Percentiles rank a stretch among this genome's conserved stretches.
These are phyloP conservation scores for Penicillium hesseltinei DNA, from an alignment of 2,329 filamentous ascomycete species.

Conservation along the genomic window DNA sequence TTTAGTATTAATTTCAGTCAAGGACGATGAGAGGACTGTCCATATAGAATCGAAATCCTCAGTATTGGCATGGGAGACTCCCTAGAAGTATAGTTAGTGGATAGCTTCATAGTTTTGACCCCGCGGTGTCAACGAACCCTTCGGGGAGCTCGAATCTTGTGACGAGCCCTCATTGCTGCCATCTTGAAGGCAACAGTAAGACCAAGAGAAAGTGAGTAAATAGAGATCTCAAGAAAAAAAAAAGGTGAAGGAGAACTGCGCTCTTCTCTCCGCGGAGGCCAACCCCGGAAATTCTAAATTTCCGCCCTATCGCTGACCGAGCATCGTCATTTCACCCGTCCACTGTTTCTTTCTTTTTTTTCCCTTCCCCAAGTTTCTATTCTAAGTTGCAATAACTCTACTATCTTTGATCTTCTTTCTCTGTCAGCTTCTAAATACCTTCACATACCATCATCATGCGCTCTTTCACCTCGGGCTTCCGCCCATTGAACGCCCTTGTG, in stretches of 20 bases:
- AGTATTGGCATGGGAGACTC: constrained; percentile 54
- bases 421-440: neutral
- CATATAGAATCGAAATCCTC: constrained; percentile 86
- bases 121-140: constrained; percentile 52
- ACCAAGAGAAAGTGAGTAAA: neutral
- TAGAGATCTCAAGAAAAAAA: neutral
- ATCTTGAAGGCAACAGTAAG: constrained; percentile 33
- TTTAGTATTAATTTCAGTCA: constrained; percentile 86
- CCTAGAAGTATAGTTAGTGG: constrained; percentile 43
- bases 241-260: constrained; percentile 4
- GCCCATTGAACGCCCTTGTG: constrained; percentile 17
- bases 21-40: constrained; percentile 70
- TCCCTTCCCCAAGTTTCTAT: too few relatives aligned
- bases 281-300: constrained; percentile 12
- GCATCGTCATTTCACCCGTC: constrained; percentile 4
- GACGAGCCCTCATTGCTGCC: constrained; percentile 53
- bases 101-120: constrained; percentile 8
- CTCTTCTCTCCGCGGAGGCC: constrained; percentile 29
- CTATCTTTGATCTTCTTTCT: neutral
- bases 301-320: constrained; percentile 13
- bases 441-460: constrained; percentile 13
- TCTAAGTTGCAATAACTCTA: neutral
- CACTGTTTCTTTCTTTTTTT: neutral
- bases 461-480: constrained; percentile 23
- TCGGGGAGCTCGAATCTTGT: constrained; percentile 66